A percentile compares a stretch with the other conserved stretches of the same genome.
Evolutionary conservation across 176 grass and related monocot species (phyloP).

Genomic region (Triticum turgidum): DNA sequence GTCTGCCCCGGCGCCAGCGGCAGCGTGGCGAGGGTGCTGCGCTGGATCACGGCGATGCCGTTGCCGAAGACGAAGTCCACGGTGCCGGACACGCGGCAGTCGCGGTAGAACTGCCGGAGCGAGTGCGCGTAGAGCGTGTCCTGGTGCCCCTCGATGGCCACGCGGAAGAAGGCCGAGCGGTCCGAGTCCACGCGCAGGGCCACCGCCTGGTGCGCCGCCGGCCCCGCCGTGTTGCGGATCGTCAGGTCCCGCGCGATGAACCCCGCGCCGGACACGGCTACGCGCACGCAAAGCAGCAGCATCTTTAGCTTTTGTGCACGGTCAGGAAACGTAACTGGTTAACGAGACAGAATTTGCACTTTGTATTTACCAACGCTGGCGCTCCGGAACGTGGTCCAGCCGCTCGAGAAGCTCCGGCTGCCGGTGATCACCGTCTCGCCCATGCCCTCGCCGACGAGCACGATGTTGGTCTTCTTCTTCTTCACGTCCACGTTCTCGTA

Average conservation of each 20-base stretch:
- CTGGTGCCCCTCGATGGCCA: constrained; percentile 77
- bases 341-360: neutral
- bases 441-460: constrained; percentile 74
- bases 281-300: neutral
- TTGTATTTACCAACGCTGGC: constrained; percentile 58
- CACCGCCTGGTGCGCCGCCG: constrained; percentile 62
- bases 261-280: constrained; percentile 65
- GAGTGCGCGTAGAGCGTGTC: constrained; percentile 94
- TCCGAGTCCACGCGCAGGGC: constrained; percentile 84
- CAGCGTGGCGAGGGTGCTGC: constrained; percentile 36
- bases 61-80: constrained; percentile 94
- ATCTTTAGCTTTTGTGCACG: neutral
- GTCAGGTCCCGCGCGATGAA: constrained; percentile 80
- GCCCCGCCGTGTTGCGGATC: constrained; percentile 77
- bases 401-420: constrained; percentile 63
- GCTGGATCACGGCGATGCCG: constrained; percentile 63
- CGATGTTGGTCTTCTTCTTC: constrained; percentile 87
- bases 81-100: constrained; percentile 70
- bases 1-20: constrained; percentile 43
- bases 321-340: neutral
- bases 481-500: constrained; percentile 84
- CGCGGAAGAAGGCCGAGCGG: constrained; percentile 82
- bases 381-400: constrained; percentile 90
- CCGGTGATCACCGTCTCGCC: constrained; percentile 78
- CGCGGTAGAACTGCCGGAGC: constrained; percentile 81